Evolutionary conservation across 345 rosid genomes (phyloP).

Genomic region (Heritiera littoralis): DNA sequence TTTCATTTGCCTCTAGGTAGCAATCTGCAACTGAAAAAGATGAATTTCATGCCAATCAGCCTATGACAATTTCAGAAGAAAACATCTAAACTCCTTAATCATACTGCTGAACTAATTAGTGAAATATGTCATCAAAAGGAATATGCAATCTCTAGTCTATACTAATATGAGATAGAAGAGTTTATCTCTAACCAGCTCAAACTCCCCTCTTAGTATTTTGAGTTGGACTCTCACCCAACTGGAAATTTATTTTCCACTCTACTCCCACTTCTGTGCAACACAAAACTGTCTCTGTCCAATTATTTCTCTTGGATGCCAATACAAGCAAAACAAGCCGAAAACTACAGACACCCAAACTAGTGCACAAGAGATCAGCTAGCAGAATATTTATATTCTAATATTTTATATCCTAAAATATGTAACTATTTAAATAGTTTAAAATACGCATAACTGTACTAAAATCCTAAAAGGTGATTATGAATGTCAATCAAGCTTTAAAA

Average conservation of each 20-base stretch:
- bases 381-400: background rate
- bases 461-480: background rate
- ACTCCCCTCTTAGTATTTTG: background rate
- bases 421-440: background rate
- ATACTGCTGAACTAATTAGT: background rate
- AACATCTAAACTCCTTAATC: constrained; percentile 9
- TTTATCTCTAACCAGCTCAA: background rate
- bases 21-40: constrained; percentile 51
- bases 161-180: background rate
- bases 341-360: background rate
- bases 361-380: background rate
- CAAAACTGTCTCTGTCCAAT: background rate
- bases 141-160: constrained; percentile 12
- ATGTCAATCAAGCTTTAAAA: background rate
- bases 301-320: background rate
- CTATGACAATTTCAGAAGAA: background rate
- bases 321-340: background rate
- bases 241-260: background rate
- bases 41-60: background rate
- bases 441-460: background rate
- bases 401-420: background rate
- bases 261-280: background rate
- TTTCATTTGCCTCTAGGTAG: constrained; percentile 41
- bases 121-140: background rate
- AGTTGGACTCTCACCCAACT: background rate